These are phyloP conservation scores for Lomentospora prolificans DNA, from an alignment of 2,329 filamentous ascomycete genomes.

Conservation along the genomic window DNA sequence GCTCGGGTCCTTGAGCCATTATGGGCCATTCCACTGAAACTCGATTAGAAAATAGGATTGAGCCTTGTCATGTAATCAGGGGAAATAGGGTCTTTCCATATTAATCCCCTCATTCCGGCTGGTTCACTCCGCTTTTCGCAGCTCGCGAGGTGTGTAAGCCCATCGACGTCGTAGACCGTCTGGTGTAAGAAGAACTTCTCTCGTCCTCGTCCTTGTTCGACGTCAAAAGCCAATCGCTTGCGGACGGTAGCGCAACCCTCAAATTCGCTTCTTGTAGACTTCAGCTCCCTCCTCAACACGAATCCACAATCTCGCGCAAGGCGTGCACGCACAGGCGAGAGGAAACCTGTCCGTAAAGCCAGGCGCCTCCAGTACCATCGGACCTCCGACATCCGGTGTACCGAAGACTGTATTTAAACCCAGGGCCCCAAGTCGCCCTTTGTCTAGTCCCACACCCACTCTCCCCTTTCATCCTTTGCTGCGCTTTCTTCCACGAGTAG, in stretches of 20 bases:
- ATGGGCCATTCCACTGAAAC: background rate
- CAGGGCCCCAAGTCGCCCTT: background rate
- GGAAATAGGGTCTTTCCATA: background rate
- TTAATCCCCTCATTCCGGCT: background rate
- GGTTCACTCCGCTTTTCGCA: background rate
- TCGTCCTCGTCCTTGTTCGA: too few relatives aligned
- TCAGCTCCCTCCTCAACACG: background rate
- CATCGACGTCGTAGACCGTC: background rate
- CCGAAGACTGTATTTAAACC: slow-evolving; percentile 6
- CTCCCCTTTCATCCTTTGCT: background rate
- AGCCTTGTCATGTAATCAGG: background rate
- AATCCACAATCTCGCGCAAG: background rate
- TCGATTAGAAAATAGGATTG: background rate
- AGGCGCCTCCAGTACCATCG: slow-evolving; percentile 3
- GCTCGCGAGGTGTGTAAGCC: background rate
- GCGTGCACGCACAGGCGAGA: too few relatives aligned
- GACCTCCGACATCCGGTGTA: slow-evolving; percentile 8
- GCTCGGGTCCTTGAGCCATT: background rate
- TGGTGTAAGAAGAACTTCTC: too few relatives aligned
- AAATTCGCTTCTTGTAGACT: background rate
- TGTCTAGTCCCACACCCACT: background rate
- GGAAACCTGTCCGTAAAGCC: background rate
- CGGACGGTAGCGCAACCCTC: too few relatives aligned
- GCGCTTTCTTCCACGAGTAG: background rate
- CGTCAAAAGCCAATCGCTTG: too few relatives aligned